Conservation (phyloP, 2,329 filamentous ascomycete genomes). For the Thelonectria discophora region DNA sequence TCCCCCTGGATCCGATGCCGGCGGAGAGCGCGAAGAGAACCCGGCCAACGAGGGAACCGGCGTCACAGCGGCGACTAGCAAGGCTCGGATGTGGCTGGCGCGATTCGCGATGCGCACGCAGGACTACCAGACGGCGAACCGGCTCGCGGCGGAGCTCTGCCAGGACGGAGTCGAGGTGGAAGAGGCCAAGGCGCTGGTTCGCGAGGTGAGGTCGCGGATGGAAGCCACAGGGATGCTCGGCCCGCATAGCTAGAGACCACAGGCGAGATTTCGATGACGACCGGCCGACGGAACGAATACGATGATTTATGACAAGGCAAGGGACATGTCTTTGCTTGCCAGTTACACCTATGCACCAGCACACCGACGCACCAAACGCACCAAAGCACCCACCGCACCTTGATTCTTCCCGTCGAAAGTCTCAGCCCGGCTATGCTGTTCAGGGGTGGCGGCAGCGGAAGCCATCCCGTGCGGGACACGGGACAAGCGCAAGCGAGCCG, state of each 20-base stretch:
- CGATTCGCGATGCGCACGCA: constrained; percentile 78
- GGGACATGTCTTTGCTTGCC: background rate
- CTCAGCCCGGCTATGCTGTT: too few species aligned
- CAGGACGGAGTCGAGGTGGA: constrained; percentile 97
- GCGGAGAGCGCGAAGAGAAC: constrained; percentile 47
- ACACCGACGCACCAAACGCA: too few species aligned
- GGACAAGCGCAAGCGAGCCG: background rate
- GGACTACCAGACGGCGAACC: constrained; percentile 79
- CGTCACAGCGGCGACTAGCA: constrained; percentile 90
- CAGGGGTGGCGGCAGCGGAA: too few species aligned
- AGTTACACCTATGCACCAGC: background rate
- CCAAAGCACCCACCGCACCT: background rate
- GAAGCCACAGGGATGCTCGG: constrained; percentile 57
- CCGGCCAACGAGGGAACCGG: constrained; percentile 70
- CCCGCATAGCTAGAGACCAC: constrained; percentile 33
- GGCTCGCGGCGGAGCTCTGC: constrained; percentile 88
- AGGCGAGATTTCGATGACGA: constrained; percentile 21
- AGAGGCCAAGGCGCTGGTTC: constrained; percentile 91
- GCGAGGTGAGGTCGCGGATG: constrained; percentile 83
- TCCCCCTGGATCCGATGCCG: constrained; percentile 51
- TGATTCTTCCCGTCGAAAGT: background rate
- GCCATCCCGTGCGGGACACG: background rate
- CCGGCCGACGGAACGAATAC: constrained; percentile 10
- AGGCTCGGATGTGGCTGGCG: constrained; percentile 93
- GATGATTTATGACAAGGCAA: constrained; percentile 13